These are phyloP conservation scores for Daedaleopsis sinensis DNA, from an alignment of 768 basidiomycete species.

Conservation along the genomic window DNA sequence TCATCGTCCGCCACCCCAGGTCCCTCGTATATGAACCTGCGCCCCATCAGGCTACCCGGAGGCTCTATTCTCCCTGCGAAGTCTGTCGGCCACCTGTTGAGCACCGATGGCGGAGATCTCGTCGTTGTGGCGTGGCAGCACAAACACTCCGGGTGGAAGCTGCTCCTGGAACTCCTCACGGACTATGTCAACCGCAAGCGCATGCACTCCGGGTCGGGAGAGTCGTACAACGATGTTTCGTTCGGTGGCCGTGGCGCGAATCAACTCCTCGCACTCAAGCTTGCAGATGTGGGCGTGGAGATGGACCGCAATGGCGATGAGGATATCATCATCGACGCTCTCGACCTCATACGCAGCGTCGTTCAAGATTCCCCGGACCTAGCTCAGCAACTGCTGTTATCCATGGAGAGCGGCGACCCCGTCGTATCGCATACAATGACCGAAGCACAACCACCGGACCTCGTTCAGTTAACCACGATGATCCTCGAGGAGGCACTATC, in stretches of 20 bases:
- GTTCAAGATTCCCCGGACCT: slow-evolving; percentile 71
- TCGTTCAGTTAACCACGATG: slow-evolving; percentile 80
- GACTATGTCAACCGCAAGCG: slow-evolving; percentile 70
- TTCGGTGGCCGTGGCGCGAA: slow-evolving; percentile 48
- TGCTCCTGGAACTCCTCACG: slow-evolving; percentile 79
- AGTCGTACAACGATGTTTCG: slow-evolving; percentile 54
- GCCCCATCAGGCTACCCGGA: slow-evolving; percentile 74
- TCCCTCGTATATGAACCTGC: slow-evolving; percentile 63
- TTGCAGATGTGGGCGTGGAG: slow-evolving; percentile 78
- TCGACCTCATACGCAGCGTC: slow-evolving; percentile 80
- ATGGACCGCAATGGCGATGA: slow-evolving; percentile 64
- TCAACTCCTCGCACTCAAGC: slow-evolving; percentile 37
- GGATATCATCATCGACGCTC: slow-evolving; percentile 64
- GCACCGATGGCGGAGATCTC: slow-evolving; percentile 67
- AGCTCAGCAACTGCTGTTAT: slow-evolving; percentile 65
- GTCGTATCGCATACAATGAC: slow-evolving; percentile 56
- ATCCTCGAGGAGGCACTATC: slow-evolving; percentile 79
- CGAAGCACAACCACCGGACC: slow-evolving; percentile 62
- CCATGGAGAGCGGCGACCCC: slow-evolving; percentile 60
- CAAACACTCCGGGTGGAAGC: slow-evolving; percentile 83
- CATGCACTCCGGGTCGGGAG: slow-evolving; percentile 40
- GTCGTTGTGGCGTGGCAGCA: slow-evolving; percentile 81
- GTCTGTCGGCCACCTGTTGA: slow-evolving; percentile 71
- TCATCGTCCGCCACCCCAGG: slow-evolving; percentile 50
- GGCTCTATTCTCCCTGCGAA: slow-evolving; percentile 70